Percentiles rank a stretch among this genome's conserved stretches.
Conservation (phyloP, 208 protist species). For the Leishmania aethiopica region DNA sequence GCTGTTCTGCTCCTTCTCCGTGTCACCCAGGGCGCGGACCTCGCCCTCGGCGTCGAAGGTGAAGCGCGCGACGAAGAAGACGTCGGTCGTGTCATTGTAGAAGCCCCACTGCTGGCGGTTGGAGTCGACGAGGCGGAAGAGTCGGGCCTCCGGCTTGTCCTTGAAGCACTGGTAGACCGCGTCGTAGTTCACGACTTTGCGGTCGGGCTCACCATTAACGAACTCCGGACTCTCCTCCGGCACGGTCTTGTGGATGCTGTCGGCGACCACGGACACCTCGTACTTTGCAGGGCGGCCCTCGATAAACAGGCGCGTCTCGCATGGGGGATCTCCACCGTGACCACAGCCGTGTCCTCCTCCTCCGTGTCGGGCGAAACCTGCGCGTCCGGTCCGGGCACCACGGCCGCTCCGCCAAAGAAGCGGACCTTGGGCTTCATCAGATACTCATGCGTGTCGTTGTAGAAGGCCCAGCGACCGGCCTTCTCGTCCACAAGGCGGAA, state of each 20-base stretch:
- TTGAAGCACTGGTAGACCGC: conserved; percentile 70
- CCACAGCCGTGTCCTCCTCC: conserved; percentile 41
- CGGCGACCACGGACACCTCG: conserved; percentile 56
- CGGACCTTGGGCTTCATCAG: conserved; percentile 62
- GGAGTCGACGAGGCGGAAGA: conserved; percentile 74
- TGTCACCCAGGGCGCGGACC: conserved; percentile 11
- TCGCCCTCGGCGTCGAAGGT: conserved; percentile 24
- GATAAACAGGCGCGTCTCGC: conserved; percentile 61
- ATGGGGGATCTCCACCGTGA: conserved; percentile 58
- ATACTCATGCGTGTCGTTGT: conserved; percentile 83
- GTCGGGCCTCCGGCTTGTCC: conserved; percentile 59
- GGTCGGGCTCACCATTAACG: conserved; percentile 55
- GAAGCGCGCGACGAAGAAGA: conserved; percentile 19
- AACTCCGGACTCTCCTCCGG: conserved; percentile 57
- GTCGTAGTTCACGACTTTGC: conserved; percentile 44
- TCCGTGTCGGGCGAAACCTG: conserved; percentile 42
- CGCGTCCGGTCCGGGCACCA: conserved; percentile 42
- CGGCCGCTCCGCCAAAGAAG: conserved; percentile 47
- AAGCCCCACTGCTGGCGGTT: conserved; percentile 50
- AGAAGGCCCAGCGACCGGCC: conserved; percentile 75
- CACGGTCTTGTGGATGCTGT: conserved; percentile 39
- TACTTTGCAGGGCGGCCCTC: conserved; percentile 59
- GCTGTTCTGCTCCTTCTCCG: conserved; percentile 37
- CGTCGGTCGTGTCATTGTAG: conserved; percentile 59
- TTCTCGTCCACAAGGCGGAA: conserved; percentile 81